Evolutionary conservation across 1,139 yeast species (phyloP), one percentile per base, ranked within the genome.

Genomic region (Arxiozyma bovina): DNA sequence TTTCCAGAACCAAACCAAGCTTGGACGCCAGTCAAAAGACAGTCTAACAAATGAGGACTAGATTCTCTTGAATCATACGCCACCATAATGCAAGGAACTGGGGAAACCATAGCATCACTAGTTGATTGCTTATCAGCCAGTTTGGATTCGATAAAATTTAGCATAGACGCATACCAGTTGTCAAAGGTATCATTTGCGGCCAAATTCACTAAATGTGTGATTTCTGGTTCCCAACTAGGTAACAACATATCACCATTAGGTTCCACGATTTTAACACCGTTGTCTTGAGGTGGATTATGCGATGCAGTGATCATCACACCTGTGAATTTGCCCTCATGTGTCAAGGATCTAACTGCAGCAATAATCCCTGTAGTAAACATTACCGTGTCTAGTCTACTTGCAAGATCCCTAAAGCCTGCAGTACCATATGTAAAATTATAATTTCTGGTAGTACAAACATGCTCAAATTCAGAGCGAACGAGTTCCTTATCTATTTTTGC

Each of bases 221-320:
- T 96, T 62, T 82, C 75, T 1, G 76, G 71, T 69, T 93, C 99
- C 99, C 99, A 94, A 17, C 77, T 67, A 54, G 82, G 80, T 57
- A 82, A 88, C 62, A 93, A 78, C 99, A 93, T 93, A 61, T 87
- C 93, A 40, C 99, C 99, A 70, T 79, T 73, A 0, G 99, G 98
- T 63, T 93, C 99, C 44, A 91, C 90, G 25, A 93, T 77, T 72
- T 93, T 93, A 55, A 93, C 96, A n/a, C 99, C 99, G 63, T 93
- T 93, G 66, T 93, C 99, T 52, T 76, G 77, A 0, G 98, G 96
- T 0, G 98, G 98, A 64, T 93, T 93, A 70, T 93, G 99, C 1
- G 96, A 88, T 0, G 99, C 99, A 1, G 99, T 94, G 63, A 94
- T 83, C 98, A 94, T 93, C 12, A 90, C 85, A 22, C 95, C 96